Conservation (phyloP, 2,329 filamentous ascomycete species). For the Beauveria brongniartii region DNA sequence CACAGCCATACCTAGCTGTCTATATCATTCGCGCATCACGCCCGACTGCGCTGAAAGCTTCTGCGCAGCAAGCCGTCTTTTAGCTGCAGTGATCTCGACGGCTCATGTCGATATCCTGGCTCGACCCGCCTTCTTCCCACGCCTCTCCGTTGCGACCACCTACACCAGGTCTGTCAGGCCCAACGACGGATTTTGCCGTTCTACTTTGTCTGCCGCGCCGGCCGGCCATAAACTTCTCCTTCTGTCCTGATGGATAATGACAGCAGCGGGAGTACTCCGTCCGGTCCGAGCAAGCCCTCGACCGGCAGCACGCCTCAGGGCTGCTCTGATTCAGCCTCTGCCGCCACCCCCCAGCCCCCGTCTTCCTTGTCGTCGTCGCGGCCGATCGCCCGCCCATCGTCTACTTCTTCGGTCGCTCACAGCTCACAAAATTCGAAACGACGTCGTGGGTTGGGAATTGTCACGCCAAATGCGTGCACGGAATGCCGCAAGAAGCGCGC, state of each 20-base stretch:
- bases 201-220: neutral
- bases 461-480: slow-evolving; percentile 53
- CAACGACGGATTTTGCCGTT: neutral
- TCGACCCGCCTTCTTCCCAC: neutral
- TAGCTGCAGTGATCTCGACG: neutral
- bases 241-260: slow-evolving; percentile 25
- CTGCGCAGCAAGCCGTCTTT: neutral
- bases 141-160: neutral
- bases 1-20: neutral
- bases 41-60: neutral
- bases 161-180: neutral
- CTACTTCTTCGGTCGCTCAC: slow-evolving; percentile 12
- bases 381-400: neutral
- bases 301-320: slow-evolving; percentile 26
- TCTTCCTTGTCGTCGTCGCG: slow-evolving; percentile 12
- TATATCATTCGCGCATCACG: neutral
- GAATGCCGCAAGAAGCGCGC: slow-evolving; percentile 56
- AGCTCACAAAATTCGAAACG: slow-evolving; percentile 37
- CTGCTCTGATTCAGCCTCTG: slow-evolving; percentile 5
- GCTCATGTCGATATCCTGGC: neutral
- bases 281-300: slow-evolving; percentile 23
- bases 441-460: slow-evolving; percentile 45
- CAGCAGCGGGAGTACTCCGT: slow-evolving; percentile 21
- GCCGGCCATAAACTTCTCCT: neutral
- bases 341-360: slow-evolving; percentile 11